A percentile compares a stretch with the other conserved stretches of the same genome.
phyloP scores from a whole-genome alignment of 208 protist genomes.

The Crithidia expoeki region DNA sequence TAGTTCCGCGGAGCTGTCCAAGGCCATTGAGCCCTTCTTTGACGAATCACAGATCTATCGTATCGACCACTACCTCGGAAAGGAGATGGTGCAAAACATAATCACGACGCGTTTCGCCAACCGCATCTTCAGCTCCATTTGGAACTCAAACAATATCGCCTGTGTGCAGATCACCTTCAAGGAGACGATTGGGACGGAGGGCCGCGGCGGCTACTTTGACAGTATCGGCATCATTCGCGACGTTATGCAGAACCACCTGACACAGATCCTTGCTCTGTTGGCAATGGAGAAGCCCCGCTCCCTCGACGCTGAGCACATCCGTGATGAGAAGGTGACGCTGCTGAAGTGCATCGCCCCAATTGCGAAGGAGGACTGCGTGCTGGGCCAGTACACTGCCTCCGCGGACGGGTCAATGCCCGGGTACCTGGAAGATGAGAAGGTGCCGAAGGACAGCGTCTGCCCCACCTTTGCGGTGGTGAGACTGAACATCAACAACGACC shows the following conservation, averaged over 20 bases:
- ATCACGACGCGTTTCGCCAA: conserved; percentile 93
- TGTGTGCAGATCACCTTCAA: conserved; percentile 94
- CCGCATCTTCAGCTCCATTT: conserved; percentile 88
- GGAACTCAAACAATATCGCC: conserved; percentile 89
- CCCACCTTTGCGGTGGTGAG: conserved; percentile 89
- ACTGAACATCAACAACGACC: conserved; percentile 91
- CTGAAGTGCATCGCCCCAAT: conserved; percentile 75
- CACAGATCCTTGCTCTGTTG: conserved; percentile 92
- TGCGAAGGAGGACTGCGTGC: conserved; percentile 76
- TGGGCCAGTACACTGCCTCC: conserved; percentile 93
- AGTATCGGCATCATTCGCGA: conserved; percentile 94
- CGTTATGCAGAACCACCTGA: conserved; percentile 95
- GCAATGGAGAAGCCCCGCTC: conserved; percentile 93
- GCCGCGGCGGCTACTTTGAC: conserved; percentile 94
- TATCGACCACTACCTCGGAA: conserved; percentile 96
- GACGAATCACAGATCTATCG: conserved; percentile 91
- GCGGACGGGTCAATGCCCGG: conserved; percentile 80
- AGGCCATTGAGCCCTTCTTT: conserved; percentile 75
- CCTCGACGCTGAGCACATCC: conserved; percentile 84
- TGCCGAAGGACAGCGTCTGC: conserved; percentile 76
- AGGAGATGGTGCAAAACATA: conserved; percentile 96
- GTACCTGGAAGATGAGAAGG: conserved; percentile 88
- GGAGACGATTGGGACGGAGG: conserved; percentile 93
- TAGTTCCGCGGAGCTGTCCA: conserved; percentile 76
- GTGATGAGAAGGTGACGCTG: conserved; percentile 91